phyloP scores from a whole-genome alignment of 2,329 filamentous ascomycete species.

The Pseudomassariella vexata region DNA sequence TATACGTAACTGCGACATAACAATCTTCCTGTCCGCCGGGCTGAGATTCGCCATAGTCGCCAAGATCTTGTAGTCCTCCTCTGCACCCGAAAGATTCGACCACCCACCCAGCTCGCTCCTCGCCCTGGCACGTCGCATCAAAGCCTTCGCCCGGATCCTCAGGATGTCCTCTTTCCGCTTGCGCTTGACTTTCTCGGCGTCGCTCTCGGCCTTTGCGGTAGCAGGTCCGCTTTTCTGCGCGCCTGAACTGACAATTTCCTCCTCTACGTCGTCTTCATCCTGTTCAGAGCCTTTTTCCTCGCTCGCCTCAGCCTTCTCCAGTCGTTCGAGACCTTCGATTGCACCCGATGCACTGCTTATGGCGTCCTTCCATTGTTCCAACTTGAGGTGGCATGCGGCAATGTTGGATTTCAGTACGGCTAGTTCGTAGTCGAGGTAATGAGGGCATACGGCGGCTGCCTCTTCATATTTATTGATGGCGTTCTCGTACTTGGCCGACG shows the following conservation, averaged over 20 bases:
- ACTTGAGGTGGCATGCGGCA: conserved; percentile 79
- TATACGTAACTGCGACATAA: conserved; percentile 57
- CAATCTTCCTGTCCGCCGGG: conserved; percentile 59
- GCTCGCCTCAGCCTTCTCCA: conserved; percentile 34
- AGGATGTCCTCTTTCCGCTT: conserved; percentile 57
- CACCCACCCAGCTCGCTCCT: conserved; percentile 68
- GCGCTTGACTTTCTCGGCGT: conserved; percentile 20
- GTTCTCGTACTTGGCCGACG: conserved; percentile 62
- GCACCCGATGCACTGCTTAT: conserved; percentile 67
- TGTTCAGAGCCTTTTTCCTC: conserved; percentile 28
- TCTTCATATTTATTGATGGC: conserved; percentile 80
- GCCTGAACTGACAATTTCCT: conserved; percentile 55
- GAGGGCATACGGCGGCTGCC: conserved; percentile 72
- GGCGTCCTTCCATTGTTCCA: conserved; percentile 80
- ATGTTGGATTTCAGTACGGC: conserved; percentile 87
- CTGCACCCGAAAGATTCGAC: conserved; percentile 71
- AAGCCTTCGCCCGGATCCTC: conserved; percentile 74
- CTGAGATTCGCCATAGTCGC: conserved; percentile 55
- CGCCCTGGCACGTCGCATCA: conserved; percentile 73
- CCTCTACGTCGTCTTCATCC: conserved; percentile 40
- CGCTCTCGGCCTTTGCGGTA: conserved; percentile 19
- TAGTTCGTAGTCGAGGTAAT: conserved; percentile 81
- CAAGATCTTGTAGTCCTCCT: conserved; percentile 73
- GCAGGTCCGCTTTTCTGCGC: conserved; percentile 44
- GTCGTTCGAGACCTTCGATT: conserved; percentile 63